Conservation (phyloP, 805 yeast species). For the Saturnispora mendoncae region DNA sequence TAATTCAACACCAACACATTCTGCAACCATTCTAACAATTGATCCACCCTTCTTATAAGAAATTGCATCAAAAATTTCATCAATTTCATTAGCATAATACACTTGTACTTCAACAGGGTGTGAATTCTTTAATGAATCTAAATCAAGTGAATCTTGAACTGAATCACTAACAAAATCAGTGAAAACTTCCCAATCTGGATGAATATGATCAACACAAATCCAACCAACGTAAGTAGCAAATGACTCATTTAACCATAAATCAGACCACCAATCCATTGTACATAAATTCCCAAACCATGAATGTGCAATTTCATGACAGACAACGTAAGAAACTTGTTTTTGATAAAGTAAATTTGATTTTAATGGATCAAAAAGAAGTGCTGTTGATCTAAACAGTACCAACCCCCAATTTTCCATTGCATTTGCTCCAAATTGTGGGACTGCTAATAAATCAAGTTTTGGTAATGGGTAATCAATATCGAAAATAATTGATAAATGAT, state of each 20-base stretch:
- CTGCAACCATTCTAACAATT: conserved; percentile 66
- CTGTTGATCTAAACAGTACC: conserved; percentile 56
- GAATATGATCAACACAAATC: conserved; percentile 56
- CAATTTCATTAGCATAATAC: conserved; percentile 67
- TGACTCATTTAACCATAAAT: conserved; percentile 83
- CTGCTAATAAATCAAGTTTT: conserved; percentile 70
- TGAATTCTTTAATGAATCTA: conserved; percentile 53
- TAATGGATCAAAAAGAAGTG: conserved; percentile 40
- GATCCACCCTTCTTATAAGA: conserved; percentile 80
- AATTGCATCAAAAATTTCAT: conserved; percentile 74
- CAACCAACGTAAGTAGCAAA: conserved; percentile 84
- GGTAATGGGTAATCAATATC: conserved; percentile 66
- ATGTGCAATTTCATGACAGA: conserved; percentile 81
- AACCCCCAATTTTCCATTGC: conserved; percentile 94
- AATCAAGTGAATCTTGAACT: conserved; percentile 40
- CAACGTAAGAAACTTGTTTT: conserved; percentile 72
- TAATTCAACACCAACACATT: conserved; percentile 55
- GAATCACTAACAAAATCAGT: conserved; percentile 44
- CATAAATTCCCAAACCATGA: conserved; percentile 89
- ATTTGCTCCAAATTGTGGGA: conserved; percentile 72
- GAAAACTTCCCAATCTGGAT: conserved; percentile 78
- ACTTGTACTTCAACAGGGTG: conserved; percentile 83
- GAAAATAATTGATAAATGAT: conserved; percentile 39
- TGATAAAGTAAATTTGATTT: conserved; percentile 44
- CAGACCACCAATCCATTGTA: conserved; percentile 94